Evolutionary conservation across 345 rosid genomes (phyloP).

Genomic region (Leavenworthia alabamica): DNA sequence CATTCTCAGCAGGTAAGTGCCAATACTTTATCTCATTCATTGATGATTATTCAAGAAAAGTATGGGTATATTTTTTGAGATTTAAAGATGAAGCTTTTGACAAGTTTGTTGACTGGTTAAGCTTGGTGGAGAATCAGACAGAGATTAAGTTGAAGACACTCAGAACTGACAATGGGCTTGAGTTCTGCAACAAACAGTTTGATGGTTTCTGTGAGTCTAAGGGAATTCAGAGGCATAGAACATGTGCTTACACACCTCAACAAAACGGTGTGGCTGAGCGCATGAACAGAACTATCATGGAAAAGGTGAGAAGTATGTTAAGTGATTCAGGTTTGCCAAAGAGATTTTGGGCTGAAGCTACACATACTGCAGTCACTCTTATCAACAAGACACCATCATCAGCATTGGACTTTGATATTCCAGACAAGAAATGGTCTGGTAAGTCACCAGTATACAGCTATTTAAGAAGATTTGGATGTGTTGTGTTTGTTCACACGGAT

Average conservation of each 20-base stretch:
- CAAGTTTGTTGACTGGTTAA: not conserved
- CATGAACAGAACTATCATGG: not conserved
- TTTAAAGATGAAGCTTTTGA: not conserved
- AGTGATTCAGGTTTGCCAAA: not conserved
- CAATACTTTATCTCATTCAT: not conserved
- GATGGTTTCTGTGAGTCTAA: not conserved
- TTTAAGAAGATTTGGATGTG: not conserved
- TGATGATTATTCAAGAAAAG: too few species aligned
- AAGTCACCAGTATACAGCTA: not conserved
- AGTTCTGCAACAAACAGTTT: not conserved
- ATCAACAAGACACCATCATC: too few species aligned
- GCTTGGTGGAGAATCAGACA: not conserved
- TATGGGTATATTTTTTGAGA: not conserved
- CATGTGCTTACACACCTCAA: not conserved
- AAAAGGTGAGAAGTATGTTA: not conserved
- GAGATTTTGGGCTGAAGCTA: not conserved
- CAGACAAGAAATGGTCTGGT: not conserved
- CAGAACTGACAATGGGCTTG: not conserved
- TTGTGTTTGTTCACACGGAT: not conserved
- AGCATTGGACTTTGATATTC: not conserved
- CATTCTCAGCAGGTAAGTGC: not conserved
- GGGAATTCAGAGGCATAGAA: not conserved
- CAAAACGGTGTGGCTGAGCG: not conserved
- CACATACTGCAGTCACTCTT: too few species aligned
- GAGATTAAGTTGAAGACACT: not conserved